phyloP scores from a whole-genome alignment of 208 protist species.

The Acanthamoeba culbertsoni region DNA sequence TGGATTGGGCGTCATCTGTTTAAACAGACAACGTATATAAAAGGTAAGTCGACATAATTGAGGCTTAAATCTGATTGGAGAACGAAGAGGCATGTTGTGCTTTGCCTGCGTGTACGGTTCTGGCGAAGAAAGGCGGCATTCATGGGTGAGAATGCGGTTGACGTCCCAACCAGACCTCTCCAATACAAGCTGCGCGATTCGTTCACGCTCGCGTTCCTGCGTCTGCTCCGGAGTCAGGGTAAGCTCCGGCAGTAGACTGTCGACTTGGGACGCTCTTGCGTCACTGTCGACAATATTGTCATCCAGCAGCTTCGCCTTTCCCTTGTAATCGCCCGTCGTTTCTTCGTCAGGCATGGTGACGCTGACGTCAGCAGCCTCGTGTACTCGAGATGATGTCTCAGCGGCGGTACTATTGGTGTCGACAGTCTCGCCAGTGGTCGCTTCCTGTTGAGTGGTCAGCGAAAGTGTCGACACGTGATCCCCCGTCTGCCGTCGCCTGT shows the following conservation, averaged over 20 bases:
- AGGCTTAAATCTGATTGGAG: not conserved
- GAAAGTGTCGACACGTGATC: too few relatives aligned
- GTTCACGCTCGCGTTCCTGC: not conserved
- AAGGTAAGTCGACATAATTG: not conserved
- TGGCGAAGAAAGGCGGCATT: not conserved
- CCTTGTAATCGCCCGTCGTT: not conserved
- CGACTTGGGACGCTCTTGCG: not conserved
- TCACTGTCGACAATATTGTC: not conserved
- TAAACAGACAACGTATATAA: not conserved
- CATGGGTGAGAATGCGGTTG: conserved; percentile 2
- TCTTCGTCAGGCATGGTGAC: not conserved
- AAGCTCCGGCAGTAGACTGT: not conserved
- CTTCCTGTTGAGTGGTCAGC: too few relatives aligned
- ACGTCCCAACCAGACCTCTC: not conserved
- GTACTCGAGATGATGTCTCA: too few relatives aligned
- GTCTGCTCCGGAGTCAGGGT: not conserved
- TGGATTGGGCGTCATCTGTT: not conserved
- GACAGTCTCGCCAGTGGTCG: not conserved
- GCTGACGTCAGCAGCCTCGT: too few relatives aligned
- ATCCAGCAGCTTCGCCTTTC: not conserved
- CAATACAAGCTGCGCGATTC: not conserved
- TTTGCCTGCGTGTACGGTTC: not conserved
- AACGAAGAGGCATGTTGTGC: too few relatives aligned
- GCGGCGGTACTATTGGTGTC: not conserved
- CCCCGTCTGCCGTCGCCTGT: too few relatives aligned